A percentile compares a stretch with the other conserved stretches of the same genome.
phyloP scores from a whole-genome alignment of 108 stramenopile genomes.

The Cylindrotheca fusiformis region DNA sequence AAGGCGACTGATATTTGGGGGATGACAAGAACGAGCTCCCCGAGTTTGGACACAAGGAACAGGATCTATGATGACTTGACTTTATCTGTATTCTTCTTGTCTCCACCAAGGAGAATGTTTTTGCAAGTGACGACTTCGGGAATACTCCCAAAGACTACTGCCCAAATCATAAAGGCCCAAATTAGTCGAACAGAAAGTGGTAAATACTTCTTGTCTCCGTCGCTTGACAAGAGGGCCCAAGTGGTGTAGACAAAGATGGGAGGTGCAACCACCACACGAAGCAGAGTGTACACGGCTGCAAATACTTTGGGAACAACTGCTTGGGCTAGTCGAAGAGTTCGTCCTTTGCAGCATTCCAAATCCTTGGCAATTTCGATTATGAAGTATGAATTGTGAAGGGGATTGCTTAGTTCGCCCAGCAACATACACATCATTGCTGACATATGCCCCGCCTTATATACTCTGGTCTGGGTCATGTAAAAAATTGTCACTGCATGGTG shows the following conservation, averaged over 20 bases:
- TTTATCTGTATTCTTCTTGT: too few species aligned
- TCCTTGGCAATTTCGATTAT: constrained; percentile 38
- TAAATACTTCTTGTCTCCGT: constrained; percentile 38
- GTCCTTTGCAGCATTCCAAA: constrained; percentile 41
- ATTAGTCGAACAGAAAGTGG: constrained; percentile 36
- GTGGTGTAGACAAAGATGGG: constrained; percentile 37
- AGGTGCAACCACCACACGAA: constrained; percentile 51
- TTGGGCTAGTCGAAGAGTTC: constrained; percentile 22
- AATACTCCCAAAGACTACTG: constrained; percentile 44
- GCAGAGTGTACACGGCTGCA: constrained; percentile 31
- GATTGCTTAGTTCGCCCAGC: constrained; percentile 65
- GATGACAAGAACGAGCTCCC: too few species aligned
- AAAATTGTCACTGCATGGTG: constrained; percentile 59
- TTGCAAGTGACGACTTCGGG: background rate
- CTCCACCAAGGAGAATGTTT: too few species aligned
- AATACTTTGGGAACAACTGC: constrained; percentile 34
- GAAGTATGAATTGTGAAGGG: constrained; percentile 44
- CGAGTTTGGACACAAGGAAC: too few species aligned
- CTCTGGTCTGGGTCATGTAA: constrained; percentile 53
- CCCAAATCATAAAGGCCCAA: constrained; percentile 60
- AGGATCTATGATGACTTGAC: too few species aligned
- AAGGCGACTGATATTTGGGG: too few species aligned
- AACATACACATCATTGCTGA: constrained; percentile 68
- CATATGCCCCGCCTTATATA: constrained; percentile 56
- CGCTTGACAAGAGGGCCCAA: constrained; percentile 38